Base-by-base conservation (phyloP, 192 early-diverging fungal genomes). In the Oehlia diaphana region DNA sequence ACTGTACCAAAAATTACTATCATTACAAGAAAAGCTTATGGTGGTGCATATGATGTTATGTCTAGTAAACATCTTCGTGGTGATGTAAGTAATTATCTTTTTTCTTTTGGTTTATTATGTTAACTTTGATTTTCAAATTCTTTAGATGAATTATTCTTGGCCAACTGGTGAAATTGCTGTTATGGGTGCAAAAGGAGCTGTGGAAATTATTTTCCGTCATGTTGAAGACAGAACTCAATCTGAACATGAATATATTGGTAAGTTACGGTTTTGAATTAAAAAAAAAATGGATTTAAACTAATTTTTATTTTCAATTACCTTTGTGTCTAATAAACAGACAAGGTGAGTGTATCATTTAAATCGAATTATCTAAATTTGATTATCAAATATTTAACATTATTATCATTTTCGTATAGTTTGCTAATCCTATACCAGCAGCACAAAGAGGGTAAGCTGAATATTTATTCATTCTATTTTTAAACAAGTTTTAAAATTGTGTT, bases 31-130 rank as follows among this genome's bases (percentile, higher is more conserved):
- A 99, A 99, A 85, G 97, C 97, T 8, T 99, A 99, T 79, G 97
- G 97, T 72, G 97, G 97, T 61, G 97, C 97, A 9, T 97, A 99
- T 83, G 95, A 96, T 86, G 97, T 99, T 23, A 99, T 99, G 97
- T 89, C 89, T 77, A 96, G 95, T 10, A 99, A 99, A 88, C 97
- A 99, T 90, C 86, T 99, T 79, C 87, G 94, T 23, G 97, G 96
- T 70, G 97, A 99, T 33, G 76, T 78, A 78, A 47, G 63, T 47
- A 35, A 23, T 33, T 28, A 19, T 23, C 4, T 78, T 3, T 78
- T n/a, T 12, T 79, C 21, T 61, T 23, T 79, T 75, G 12, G 16
- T 21, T 53, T 53, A 2, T 14, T 14, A 53, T 5, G 14, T 14
- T 14, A 53, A 16, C 50, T 61, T 8, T 72, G 42, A 28, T 78